A percentile compares a stretch with the other conserved stretches of the same genome.
These are phyloP conservation scores for Ophiostoma ulmi DNA, from an alignment of 2,329 filamentous ascomycete species.

Conservation along the genomic window DNA sequence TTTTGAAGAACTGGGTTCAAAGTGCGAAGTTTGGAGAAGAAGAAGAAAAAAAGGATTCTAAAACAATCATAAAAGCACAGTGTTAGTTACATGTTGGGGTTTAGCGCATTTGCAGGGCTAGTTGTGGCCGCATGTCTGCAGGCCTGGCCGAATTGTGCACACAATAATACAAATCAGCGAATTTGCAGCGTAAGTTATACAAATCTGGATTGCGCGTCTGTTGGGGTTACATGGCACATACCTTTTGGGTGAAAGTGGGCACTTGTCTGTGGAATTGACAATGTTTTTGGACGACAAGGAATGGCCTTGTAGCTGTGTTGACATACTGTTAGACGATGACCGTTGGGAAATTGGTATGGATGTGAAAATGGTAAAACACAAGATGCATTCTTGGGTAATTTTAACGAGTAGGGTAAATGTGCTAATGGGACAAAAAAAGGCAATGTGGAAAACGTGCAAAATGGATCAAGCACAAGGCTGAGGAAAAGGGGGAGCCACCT, in stretches of 20 bases:
- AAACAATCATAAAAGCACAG: not conserved
- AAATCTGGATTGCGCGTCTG: constrained; percentile 3
- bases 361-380: not conserved
- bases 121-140: not conserved
- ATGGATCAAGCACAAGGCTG: constrained; percentile 1
- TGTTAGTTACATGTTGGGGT: not conserved
- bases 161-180: not conserved
- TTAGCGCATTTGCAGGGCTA: not conserved
- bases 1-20: not conserved
- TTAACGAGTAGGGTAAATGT: not conserved
- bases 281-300: not conserved
- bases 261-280: not conserved
- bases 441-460: not conserved
- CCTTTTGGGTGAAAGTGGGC: not conserved
- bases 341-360: not conserved
- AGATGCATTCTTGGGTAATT: not conserved
- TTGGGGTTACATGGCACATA: constrained; percentile 3
- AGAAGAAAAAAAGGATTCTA: not conserved
- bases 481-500: not conserved
- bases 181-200: not conserved
- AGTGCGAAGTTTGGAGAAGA: not conserved
- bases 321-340: not conserved
- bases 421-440: not conserved
- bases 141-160: not conserved
- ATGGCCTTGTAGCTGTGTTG: not conserved